A percentile compares a stretch with the other conserved stretches of the same genome.
phyloP scores from a whole-genome alignment of 495 filamentous ascomycete genomes.

The Hypoxylon fragiforme region DNA sequence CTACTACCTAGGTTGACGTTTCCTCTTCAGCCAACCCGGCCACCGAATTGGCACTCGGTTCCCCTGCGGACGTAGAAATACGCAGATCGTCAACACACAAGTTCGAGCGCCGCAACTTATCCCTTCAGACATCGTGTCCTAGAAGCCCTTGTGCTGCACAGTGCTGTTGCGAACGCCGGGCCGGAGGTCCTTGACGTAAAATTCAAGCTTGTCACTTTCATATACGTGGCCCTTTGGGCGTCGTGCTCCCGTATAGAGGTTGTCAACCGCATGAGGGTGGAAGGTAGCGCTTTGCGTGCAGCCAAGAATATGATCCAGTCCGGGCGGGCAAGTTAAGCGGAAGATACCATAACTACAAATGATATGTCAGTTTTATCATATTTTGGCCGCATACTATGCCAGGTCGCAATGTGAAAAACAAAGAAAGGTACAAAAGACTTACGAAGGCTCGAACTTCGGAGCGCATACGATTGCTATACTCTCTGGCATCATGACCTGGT shows the following conservation, averaged over 20 bases:
- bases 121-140: constrained; percentile 32
- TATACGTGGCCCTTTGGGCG: constrained; percentile 81
- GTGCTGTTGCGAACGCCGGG: constrained; percentile 42
- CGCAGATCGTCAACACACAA: constrained; percentile 15
- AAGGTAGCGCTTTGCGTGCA: constrained; percentile 79
- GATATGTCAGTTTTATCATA: constrained; percentile 16
- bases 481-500: constrained; percentile 92
- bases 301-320: constrained; percentile 73
- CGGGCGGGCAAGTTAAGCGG: constrained; percentile 89
- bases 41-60: not conserved
- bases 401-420: not conserved
- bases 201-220: constrained; percentile 72
- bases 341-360: constrained; percentile 80
- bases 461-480: constrained; percentile 97
- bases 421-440: constrained; percentile 39
- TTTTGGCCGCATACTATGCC: not conserved
- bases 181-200: constrained; percentile 78
- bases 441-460: constrained; percentile 75
- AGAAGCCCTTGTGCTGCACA: constrained; percentile 28
- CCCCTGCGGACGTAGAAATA: constrained; percentile 1
- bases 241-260: constrained; percentile 84
- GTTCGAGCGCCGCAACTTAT: constrained; percentile 21
- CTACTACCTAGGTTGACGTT: not conserved
- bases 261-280: constrained; percentile 63
- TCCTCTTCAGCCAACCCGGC: not conserved